Evolutionary conservation across 768 basidiomycete species (phyloP).

Genomic region (Tephrocybe rancida): DNA sequence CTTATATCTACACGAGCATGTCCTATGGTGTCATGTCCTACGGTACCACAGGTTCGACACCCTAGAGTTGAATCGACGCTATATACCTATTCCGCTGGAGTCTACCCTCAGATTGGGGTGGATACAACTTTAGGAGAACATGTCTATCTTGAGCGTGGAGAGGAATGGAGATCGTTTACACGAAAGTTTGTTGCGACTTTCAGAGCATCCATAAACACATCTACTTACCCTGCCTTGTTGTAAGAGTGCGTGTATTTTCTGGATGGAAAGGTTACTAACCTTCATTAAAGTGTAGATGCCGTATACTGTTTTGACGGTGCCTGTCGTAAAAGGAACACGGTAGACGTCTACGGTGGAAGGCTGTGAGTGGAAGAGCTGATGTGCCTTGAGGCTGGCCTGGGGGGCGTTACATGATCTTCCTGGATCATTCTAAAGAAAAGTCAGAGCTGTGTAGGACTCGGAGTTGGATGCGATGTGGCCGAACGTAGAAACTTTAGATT

Average conservation of each 20-base stretch:
- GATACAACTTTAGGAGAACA: slow-evolving; percentile 4
- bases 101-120: slow-evolving; percentile 9
- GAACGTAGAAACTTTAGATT: slow-evolving; percentile 62
- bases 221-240: slow-evolving; percentile 19
- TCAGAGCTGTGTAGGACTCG: slow-evolving; percentile 5
- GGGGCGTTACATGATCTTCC: slow-evolving; percentile 60
- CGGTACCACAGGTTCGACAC: slow-evolving; percentile 13
- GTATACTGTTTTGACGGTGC: slow-evolving; percentile 54
- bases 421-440: slow-evolving; percentile 38
- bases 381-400: slow-evolving; percentile 46
- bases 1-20: slow-evolving; percentile 14
- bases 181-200: slow-evolving; percentile 6
- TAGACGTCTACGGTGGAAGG: slow-evolving; percentile 47
- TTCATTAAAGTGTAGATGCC: slow-evolving; percentile 49
- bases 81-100: slow-evolving; percentile 13
- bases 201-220: slow-evolving; percentile 10
- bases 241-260: background rate
- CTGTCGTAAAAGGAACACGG: slow-evolving; percentile 52
- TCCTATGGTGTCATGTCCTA: too few species aligned
- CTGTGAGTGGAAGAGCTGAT: slow-evolving; percentile 1
- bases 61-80: slow-evolving; percentile 18
- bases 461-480: slow-evolving; percentile 5
- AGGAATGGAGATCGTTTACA: too few species aligned
- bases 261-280: slow-evolving; percentile 29
- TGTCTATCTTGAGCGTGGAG: background rate